These are phyloP conservation scores for Macadamia integrifolia DNA, from an alignment of 164 flowering plant genomes.

Conservation along the genomic window DNA sequence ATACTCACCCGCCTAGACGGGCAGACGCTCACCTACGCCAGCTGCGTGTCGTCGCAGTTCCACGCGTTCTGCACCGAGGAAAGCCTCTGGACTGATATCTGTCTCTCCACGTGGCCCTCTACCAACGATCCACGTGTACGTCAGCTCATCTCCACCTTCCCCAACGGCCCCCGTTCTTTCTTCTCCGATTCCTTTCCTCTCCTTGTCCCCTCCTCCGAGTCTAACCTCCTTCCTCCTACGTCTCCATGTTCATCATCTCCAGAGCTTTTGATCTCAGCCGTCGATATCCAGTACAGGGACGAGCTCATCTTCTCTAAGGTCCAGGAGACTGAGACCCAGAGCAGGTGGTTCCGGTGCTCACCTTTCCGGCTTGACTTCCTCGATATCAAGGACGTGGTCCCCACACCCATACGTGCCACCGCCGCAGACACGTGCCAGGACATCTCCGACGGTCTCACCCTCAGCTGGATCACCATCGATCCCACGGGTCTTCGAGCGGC, in stretches of 20 bases:
- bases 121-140: conserved; percentile 30
- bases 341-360: conserved; percentile 47
- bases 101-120: conserved; percentile 66
- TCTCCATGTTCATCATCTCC: conserved; percentile 3
- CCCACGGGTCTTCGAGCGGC: conserved; percentile 40
- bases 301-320: conserved; percentile 44
- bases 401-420: conserved; percentile 20
- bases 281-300: conserved; percentile 52
- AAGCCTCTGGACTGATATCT: conserved; percentile 51
- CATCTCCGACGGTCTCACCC: conserved; percentile 31
- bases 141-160: conserved; percentile 42
- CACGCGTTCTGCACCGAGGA: conserved; percentile 37
- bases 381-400: conserved; percentile 42
- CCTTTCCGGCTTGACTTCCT: conserved; percentile 61
- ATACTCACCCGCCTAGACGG: conserved; percentile 74
- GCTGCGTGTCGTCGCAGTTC: conserved; percentile 45
- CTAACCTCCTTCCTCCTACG: not conserved
- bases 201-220: conserved; percentile 10
- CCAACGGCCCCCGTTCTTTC: conserved; percentile 54
- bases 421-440: conserved; percentile 15
- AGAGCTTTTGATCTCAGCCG: conserved; percentile 55
- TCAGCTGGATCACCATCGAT: conserved; percentile 44
- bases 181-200: conserved; percentile 63
- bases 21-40: conserved; percentile 46
- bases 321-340: conserved; percentile 27